phyloP scores from a whole-genome alignment of 2,329 filamentous ascomycete species.

The Escovopsis weberi region DNA sequence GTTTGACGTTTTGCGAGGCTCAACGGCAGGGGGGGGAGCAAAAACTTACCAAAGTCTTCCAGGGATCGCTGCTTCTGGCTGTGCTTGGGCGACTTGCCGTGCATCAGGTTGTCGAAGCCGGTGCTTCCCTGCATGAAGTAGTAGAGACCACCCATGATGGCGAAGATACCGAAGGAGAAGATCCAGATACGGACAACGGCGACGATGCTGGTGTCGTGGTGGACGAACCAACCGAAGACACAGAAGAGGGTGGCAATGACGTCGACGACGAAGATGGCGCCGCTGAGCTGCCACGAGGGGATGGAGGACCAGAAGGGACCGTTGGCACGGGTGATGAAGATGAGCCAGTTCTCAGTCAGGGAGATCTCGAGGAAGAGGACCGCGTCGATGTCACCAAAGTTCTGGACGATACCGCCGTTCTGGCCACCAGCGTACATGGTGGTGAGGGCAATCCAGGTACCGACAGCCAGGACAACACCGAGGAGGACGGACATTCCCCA shows the following conservation, averaged over 20 bases:
- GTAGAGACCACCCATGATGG: constrained; percentile 57
- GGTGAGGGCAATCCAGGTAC: constrained; percentile 79
- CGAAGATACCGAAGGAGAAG: constrained; percentile 83
- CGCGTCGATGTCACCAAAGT: constrained; percentile 68
- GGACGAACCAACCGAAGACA: constrained; percentile 69
- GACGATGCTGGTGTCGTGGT: constrained; percentile 57
- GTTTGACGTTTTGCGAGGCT: background rate
- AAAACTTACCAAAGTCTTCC: constrained; percentile 74
- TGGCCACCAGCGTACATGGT: constrained; percentile 60
- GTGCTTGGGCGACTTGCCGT: constrained; percentile 72
- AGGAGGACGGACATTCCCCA: constrained; percentile 86
- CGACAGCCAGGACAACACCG: constrained; percentile 64
- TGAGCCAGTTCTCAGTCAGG: constrained; percentile 88
- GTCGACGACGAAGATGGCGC: constrained; percentile 69
- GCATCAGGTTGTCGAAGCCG: constrained; percentile 85
- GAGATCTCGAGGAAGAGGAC: constrained; percentile 84
- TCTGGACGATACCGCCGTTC: constrained; percentile 76
- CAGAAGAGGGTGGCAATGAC: constrained; percentile 75
- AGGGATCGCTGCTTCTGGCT: constrained; percentile 71
- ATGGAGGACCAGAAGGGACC: constrained; percentile 85
- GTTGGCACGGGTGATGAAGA: constrained; percentile 90
- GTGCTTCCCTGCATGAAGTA: constrained; percentile 70
- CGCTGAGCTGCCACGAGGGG: constrained; percentile 70
- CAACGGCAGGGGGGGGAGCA: background rate
- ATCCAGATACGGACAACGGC: constrained; percentile 82